Base-by-base conservation (phyloP, 805 yeast species). In the Metschnikowia peoriensis region DNA sequence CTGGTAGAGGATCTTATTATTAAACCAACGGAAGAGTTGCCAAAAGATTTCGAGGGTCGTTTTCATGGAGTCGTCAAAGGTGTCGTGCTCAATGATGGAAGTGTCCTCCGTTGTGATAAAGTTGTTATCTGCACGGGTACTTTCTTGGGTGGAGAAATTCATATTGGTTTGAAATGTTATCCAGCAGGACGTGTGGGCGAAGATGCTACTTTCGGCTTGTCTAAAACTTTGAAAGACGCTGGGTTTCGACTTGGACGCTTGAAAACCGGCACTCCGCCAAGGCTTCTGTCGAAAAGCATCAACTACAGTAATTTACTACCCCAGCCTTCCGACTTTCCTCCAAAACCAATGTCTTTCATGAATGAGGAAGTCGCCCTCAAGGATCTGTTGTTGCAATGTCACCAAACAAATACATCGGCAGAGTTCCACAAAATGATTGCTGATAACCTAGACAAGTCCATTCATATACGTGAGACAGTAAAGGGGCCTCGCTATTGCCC, bases 401-500 rank as follows among this genome's bases (percentile, higher is more conserved):
- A 85, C 66, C 81, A 86, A 47, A 92, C 99, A 0, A 66, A 75
- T 35, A 94, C 99, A 0, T 91, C 90, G 0, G 80, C 82, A 0
- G 82, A 77, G 39, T 72, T 96, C 51, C 97, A 92, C 64, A 78
- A 84, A 1, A 70, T 89, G 39, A 74, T 94, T 17, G 71, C 83
- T 12, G 69, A 76, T 0, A 93, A 94, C 64, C 73, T 94, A 44
- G 87, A 89, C 64, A 81, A 88, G 62, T 85, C 97, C 5, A 82
- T 94, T 7, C 99, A 94, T 67, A 93, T 94, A 34, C 73, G 92
- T 54, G 98, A 94, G 69, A 87, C 96, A 0, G 96, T 93, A 6
- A 89, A 89, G 61, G 99, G 99, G 0, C 99, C 99, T 1, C 73
- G 99, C 29, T 94, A 94, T 67, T 94, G 99, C 69, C 99, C 99